Conservation (phyloP, 306 rosid species). For the Rosa persica region DNA sequence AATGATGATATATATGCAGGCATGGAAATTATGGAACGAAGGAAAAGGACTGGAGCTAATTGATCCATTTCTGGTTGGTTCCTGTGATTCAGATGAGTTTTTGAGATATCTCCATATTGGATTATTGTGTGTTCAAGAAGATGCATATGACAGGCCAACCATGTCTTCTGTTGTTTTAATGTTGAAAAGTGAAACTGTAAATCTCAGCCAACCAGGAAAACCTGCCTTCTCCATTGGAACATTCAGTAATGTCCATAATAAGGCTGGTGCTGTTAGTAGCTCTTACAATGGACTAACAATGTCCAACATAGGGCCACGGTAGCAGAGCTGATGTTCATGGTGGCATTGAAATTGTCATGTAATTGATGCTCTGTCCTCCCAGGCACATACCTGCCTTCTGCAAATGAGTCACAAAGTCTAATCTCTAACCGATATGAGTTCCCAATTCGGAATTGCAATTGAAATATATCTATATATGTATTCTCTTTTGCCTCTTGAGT, state of each 20-base stretch:
- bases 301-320: slow-evolving; percentile 14
- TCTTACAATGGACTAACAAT: slow-evolving; percentile 20
- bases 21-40: slow-evolving; percentile 53
- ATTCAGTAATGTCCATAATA: not conserved
- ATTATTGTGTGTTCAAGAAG: slow-evolving; percentile 36
- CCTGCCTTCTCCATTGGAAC: slow-evolving; percentile 9
- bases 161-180: slow-evolving; percentile 25
- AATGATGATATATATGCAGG: slow-evolving; percentile 19
- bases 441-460: not conserved
- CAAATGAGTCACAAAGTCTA: not conserved
- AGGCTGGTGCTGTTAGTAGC: not conserved
- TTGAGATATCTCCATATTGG: slow-evolving; percentile 24
- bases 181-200: slow-evolving; percentile 19
- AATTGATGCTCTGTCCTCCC: not conserved
- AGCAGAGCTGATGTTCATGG: not conserved
- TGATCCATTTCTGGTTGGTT: slow-evolving; percentile 18
- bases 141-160: slow-evolving; percentile 29
- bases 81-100: slow-evolving; percentile 14
- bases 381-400: too few relatives aligned
- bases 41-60: slow-evolving; percentile 24
- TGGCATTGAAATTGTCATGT: not conserved
- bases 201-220: slow-evolving; percentile 10
- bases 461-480: not conserved
- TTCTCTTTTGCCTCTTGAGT: not conserved
- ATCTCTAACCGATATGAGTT: not conserved